Evolutionary conservation across 306 rosid genomes (phyloP), one percentile per base, ranked within the genome.

Genomic region (Malus asiatica): DNA sequence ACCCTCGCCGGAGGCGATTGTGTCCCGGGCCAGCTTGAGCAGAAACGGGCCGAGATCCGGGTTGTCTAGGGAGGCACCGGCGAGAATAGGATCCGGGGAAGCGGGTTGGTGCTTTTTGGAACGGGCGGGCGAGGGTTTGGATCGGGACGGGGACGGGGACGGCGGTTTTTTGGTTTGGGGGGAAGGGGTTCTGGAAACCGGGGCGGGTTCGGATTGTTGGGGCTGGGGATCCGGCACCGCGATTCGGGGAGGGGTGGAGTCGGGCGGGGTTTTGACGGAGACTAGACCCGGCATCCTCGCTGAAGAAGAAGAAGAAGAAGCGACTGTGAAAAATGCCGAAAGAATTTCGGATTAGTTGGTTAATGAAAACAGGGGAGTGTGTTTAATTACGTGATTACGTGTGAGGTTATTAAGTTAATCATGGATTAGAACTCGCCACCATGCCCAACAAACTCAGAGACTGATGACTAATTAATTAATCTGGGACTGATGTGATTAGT

Each of bases 31-130:
- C 1, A 96, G 84, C 77, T 96, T 92, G 19, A 96, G 98, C 2
- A 95, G 95, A 63, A 95, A 95, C 3, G 99, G 99, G 1, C 97
- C 99, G 65, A 96, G 99, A 96, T 96, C 99, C 60, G 99, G 98
- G 79, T 96, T 96, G 82, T 96, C 98, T 2, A 96, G 92, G 2
- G 97, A 91, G 38, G 93, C 85, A 29, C 90, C 98, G 0, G 92
- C 79, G 42, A 86, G 85, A 63, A 78, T 46, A 6, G 86, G 86
- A 80, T 80, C 84, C 0, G 97, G 96, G 33, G 87, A 84, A 9
- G 88, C 93, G 1, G 96, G 87, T 0, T 81, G 90, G 13, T 86
- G 91, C 68, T 91, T 92, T 57, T 88, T 87, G 32, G 76, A 73
- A 11, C 89, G 86, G 76, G 83, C 84, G 15, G 92, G 91, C 1